phyloP scores from a whole-genome alignment of 352 stramenopile species.

The Phytophthora ohioensis region DNA sequence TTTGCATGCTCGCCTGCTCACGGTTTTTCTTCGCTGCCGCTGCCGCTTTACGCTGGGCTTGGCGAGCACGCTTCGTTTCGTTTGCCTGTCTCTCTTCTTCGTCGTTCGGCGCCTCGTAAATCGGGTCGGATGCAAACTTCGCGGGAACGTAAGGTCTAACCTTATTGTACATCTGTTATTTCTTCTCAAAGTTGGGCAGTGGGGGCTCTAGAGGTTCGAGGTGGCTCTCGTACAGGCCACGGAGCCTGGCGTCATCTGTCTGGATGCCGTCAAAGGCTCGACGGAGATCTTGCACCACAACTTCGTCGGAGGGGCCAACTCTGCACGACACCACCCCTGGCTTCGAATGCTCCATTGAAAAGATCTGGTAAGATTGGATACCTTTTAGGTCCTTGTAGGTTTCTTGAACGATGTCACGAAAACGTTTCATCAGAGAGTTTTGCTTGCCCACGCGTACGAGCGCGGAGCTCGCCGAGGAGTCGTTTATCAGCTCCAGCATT shows the following conservation, averaged over 20 bases:
- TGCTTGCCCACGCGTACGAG: background rate
- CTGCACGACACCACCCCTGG: constrained; percentile 1
- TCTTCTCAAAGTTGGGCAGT: constrained; percentile 17
- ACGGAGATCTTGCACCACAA: constrained; percentile 4
- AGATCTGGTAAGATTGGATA: constrained; percentile 10
- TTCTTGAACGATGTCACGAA: background rate
- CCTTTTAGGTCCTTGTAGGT: constrained; percentile 4
- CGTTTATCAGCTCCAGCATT: background rate
- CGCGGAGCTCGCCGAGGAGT: background rate
- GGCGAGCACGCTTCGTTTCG: background rate
- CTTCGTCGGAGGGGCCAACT: background rate
- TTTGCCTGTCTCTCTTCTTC: constrained; percentile 14
- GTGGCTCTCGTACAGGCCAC: background rate
- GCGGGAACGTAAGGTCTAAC: constrained; percentile 20
- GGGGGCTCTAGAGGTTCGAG: constrained; percentile 4
- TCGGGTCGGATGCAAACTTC: constrained; percentile 10
- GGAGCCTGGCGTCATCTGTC: background rate
- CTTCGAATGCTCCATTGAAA: background rate
- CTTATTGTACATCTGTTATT: constrained; percentile 25
- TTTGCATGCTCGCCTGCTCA: too few relatives aligned
- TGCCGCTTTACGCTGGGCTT: background rate
- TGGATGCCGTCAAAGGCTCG: background rate
- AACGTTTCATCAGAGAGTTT: constrained; percentile 6
- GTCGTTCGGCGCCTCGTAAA: constrained; percentile 14
- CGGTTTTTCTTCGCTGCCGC: too few relatives aligned